Conservation (phyloP, 805 yeast species). For the Scheffersomyces ergatensis region DNA sequence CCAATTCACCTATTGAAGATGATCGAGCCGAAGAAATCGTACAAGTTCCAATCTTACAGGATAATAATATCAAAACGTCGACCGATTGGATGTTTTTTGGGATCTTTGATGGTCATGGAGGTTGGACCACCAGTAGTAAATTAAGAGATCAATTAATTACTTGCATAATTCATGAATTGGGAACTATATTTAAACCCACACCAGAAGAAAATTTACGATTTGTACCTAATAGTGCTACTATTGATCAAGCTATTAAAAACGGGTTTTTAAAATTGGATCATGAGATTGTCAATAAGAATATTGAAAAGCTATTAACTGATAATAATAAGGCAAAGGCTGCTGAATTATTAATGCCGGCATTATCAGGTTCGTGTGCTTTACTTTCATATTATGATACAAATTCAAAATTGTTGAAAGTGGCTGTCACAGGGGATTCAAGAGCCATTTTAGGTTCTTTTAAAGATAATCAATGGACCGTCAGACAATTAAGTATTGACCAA, state of each 20-base stretch:
- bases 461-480: constrained; percentile 81
- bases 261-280: constrained; percentile 85
- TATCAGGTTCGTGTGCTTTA: constrained; percentile 93
- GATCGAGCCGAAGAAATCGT: constrained; percentile 82
- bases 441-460: constrained; percentile 79
- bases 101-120: constrained; percentile 95
- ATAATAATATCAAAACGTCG: constrained; percentile 48
- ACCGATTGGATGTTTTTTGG: constrained; percentile 94
- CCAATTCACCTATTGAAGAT: constrained; percentile 93
- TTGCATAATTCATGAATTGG: constrained; percentile 74
- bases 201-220: constrained; percentile 51
- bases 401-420: constrained; percentile 72
- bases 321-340: constrained; percentile 70
- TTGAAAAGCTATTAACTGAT: constrained; percentile 64
- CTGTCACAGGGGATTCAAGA: constrained; percentile 95
- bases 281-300: constrained; percentile 75
- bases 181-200: constrained; percentile 57
- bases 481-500: constrained; percentile 84
- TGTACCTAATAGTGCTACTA: constrained; percentile 64
- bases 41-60: constrained; percentile 66
- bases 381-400: constrained; percentile 82
- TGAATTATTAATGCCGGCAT: constrained; percentile 82
- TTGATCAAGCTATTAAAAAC: constrained; percentile 75
- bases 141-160: constrained; percentile 76
- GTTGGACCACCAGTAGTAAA: constrained; percentile 89